Evolutionary conservation across 768 basidiomycete species (phyloP).

Genomic region (Strobilomyces echinocephalus): DNA sequence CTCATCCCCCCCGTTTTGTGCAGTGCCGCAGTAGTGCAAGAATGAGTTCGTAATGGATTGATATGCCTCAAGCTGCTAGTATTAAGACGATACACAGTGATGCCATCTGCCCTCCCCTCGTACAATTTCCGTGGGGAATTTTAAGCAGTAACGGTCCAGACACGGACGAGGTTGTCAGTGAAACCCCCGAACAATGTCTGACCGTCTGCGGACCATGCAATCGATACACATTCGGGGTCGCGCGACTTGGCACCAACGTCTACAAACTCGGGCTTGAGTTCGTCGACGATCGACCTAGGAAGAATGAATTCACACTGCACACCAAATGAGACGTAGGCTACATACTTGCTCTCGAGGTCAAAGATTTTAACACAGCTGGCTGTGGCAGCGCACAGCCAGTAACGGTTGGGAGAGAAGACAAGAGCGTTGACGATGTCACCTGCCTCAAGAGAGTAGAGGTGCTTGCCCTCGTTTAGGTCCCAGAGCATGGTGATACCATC

Average conservation of each 20-base stretch:
- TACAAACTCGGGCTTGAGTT: constrained; percentile 93
- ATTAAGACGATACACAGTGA: constrained; percentile 24
- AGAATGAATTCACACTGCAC: background rate
- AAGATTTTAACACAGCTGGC: constrained; percentile 98
- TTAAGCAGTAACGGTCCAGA: constrained; percentile 76
- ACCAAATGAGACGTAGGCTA: constrained; percentile 17
- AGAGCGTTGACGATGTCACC: constrained; percentile 98
- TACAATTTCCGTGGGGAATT: constrained; percentile 20
- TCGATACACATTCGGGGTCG: constrained; percentile 90
- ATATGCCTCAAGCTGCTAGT: constrained; percentile 16
- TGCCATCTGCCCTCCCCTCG: constrained; percentile 11
- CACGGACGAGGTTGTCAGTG: constrained; percentile 90
- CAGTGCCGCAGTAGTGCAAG: background rate
- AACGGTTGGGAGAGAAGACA: constrained; percentile 99
- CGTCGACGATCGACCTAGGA: constrained; percentile 89
- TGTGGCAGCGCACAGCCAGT: constrained; percentile 99
- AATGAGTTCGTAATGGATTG: constrained; percentile 19
- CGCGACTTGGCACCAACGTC: constrained; percentile 66
- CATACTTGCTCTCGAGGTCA: constrained; percentile 98
- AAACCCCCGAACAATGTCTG: constrained; percentile 97
- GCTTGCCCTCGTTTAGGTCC: constrained; percentile 99
- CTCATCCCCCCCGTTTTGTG: background rate
- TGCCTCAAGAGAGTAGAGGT: constrained; percentile 98
- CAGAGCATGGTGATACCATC: constrained; percentile 99
- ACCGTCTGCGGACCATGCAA: constrained; percentile 98